Percentiles rank a stretch among this genome's conserved stretches.
phyloP scores from a whole-genome alignment of 2,329 filamentous ascomycete species.

The Aspergillus glaucus region DNA sequence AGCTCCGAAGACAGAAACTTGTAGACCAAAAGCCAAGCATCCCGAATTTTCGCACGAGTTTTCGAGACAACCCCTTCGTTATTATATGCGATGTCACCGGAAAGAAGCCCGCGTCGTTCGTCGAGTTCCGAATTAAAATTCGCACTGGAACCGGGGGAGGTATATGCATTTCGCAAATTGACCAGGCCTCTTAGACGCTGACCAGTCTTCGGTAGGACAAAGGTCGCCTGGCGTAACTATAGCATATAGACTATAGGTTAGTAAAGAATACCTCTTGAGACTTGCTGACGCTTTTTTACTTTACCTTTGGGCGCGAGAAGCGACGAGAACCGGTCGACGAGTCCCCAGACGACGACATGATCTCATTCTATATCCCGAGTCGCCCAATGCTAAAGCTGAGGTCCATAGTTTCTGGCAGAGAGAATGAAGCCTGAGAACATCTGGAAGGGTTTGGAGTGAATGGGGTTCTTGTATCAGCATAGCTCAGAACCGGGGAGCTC shows the following conservation, averaged over 20 bases:
- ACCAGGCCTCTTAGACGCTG: conserved; percentile 76
- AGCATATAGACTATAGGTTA: background rate
- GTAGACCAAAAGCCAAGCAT: conserved; percentile 41
- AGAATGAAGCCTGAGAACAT: too few species aligned
- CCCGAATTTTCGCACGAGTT: conserved; percentile 23
- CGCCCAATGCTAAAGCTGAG: background rate
- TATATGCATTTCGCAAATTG: conserved; percentile 58
- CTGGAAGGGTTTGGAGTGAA: too few species aligned
- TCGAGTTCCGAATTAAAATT: conserved; percentile 10
- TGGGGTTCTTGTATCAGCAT: too few species aligned
- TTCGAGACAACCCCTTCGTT: conserved; percentile 10
- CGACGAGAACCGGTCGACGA: conserved; percentile 26
- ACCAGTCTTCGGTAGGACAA: conserved; percentile 79
- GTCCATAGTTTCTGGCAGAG: too few species aligned
- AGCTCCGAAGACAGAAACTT: conserved; percentile 63
- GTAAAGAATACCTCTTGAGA: background rate
- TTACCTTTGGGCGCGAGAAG: conserved; percentile 28
- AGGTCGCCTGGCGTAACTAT: conserved; percentile 74
- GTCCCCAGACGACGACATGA: conserved; percentile 24
- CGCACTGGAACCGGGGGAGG: conserved; percentile 26
- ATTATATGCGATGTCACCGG: conserved; percentile 15
- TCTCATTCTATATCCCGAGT: conserved; percentile 15
- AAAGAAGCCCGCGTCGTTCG: conserved; percentile 31
- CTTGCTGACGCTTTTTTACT: background rate
- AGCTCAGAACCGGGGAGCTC: too few species aligned